These are phyloP conservation scores for Juglanconis oblonga DNA, from an alignment of 2,329 filamentous ascomycete species.

Conservation along the genomic window DNA sequence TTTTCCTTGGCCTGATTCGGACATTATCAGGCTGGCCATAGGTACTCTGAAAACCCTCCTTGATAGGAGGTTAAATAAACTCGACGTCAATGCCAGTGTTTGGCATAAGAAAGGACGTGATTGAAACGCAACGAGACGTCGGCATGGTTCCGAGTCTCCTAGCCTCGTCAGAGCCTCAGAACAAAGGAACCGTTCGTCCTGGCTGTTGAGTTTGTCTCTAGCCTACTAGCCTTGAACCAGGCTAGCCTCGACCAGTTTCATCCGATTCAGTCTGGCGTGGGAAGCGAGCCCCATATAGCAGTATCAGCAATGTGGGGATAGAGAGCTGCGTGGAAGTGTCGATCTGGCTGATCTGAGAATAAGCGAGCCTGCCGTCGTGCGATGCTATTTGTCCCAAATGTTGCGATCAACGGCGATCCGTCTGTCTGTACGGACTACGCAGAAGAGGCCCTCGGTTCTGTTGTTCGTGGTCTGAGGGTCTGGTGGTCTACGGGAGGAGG, in stretches of 20 bases:
- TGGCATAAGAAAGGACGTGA: constrained; percentile 5
- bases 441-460: too few relatives aligned
- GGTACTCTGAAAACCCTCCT: too few relatives aligned
- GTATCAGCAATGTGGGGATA: background rate
- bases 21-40: too few relatives aligned
- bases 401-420: background rate
- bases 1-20: too few relatives aligned
- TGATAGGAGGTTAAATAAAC: too few relatives aligned
- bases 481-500: too few relatives aligned
- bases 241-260: constrained; percentile 10
- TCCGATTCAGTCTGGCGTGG: constrained; percentile 2
- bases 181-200: background rate
- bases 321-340: constrained; percentile 6
- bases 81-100: background rate
- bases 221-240: background rate
- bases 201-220: background rate
- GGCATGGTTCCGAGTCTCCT: background rate
- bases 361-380: constrained; percentile 11
- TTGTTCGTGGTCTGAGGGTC: too few relatives aligned
- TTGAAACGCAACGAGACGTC: constrained; percentile 1
- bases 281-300: background rate
- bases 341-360: constrained; percentile 16
- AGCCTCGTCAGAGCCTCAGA: constrained; percentile 2
- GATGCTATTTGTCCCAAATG: constrained; percentile 9
- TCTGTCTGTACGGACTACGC: too few relatives aligned